Base-by-base conservation (phyloP, 768 basidiomycete species). In the Podaxis mareebaensis region DNA sequence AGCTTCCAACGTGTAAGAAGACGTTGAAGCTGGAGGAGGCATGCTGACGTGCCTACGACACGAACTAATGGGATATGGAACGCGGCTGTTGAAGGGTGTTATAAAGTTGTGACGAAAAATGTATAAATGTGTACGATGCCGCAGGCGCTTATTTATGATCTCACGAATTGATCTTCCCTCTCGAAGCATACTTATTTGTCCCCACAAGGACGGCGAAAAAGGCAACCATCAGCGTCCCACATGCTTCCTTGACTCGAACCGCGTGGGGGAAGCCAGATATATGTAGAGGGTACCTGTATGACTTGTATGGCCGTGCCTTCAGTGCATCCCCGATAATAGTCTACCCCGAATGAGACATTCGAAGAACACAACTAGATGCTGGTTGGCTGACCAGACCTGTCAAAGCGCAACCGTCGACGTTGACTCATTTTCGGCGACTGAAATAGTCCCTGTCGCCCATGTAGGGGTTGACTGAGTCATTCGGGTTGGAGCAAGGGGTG, bases 91-190 rank as follows among this genome's bases (percentile, higher is more conserved):
- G 17, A 28, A 30, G 38, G 44, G 42, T 58, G 17, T 3, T 36
- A 38, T 13, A 42, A 40, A 4, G 26, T 22, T 17, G 17, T 22
- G 28, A 59, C 33, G 22, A 56, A 56, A 13, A 49, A 59, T 48
- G 33, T 38, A 38, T 36, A 46, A 17, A 17, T 46, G 20, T 13
- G 30, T 30, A 44, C 12, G 42, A 13, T 44, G 42, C 42, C 8
- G 2, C 13, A 11, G 58, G 58, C 48, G 22, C 48, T 51, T 59
- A 30, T 36, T 33, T n/a, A 46, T 6, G 44, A 59, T 59, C 58
- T 49, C 48, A 59, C 46, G 44, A n/a, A 46, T 46, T 46, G 20
- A 46, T 46, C 8, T 5, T 8, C 44, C 44, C n/a, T 46, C 44
- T 20, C 40, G 30, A 2, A 2, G 30, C 30, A 33, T 33, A 10